Evolutionary conservation across 345 rosid species (phyloP).

Genomic region (Eucalyptus tenuipes): DNA sequence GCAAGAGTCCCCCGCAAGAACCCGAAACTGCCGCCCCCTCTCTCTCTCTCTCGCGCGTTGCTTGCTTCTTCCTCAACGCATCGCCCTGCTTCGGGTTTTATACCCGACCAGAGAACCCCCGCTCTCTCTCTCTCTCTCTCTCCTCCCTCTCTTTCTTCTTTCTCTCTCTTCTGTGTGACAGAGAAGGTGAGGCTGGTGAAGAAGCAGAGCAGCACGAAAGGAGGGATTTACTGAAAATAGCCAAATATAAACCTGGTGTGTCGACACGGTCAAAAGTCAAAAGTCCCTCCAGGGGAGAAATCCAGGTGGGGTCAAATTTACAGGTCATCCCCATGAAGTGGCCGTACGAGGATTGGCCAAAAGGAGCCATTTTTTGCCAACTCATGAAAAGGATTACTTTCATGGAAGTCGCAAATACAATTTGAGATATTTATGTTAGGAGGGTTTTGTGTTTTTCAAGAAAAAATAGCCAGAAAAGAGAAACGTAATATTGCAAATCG

Average conservation of each 20-base stretch:
- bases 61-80: not conserved
- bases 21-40: not conserved
- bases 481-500: not conserved
- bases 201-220: not conserved
- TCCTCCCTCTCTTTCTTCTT: not conserved
- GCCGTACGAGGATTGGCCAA: not conserved
- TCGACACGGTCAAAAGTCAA: not conserved
- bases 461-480: not conserved
- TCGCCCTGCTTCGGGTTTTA: not conserved
- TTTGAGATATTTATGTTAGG: not conserved
- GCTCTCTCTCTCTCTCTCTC: not conserved
- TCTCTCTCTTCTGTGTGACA: not conserved
- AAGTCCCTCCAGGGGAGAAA: fast-evolving
- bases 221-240: not conserved
- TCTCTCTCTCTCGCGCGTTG: not conserved
- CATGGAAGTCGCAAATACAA: not conserved
- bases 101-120: not conserved
- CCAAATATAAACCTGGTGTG: not conserved
- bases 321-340: not conserved
- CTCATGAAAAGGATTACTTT: not conserved
- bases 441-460: not conserved
- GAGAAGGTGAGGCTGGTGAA: not conserved
- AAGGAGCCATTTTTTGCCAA: not conserved
- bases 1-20: not conserved
- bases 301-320: not conserved